A percentile compares a stretch with the other conserved stretches of the same genome.
Conservation (phyloP, 2,329 filamentous ascomycete species). For the Xylaria sp. region DNA sequence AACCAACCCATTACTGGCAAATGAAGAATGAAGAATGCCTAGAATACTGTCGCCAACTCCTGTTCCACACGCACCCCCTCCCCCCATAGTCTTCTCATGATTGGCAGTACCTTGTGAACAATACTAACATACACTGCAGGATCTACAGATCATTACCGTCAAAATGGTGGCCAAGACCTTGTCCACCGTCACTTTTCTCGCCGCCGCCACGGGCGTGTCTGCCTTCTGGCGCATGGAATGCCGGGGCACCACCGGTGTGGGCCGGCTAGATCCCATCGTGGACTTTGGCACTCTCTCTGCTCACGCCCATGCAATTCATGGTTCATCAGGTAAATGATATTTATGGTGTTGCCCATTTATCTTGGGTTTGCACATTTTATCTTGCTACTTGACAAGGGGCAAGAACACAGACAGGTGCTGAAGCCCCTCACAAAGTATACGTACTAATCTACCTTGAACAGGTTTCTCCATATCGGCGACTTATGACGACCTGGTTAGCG, state of each 20-base stretch:
- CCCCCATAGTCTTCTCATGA: too few relatives aligned
- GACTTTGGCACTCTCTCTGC: conserved; percentile 59
- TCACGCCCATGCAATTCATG: conserved; percentile 77
- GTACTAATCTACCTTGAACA: conserved; percentile 39
- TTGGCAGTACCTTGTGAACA: neutral
- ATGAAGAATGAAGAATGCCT: too few relatives aligned
- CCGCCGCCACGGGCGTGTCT: conserved; percentile 45
- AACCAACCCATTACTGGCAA: neutral
- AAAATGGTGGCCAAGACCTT: conserved; percentile 32
- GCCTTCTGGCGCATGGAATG: conserved; percentile 94
- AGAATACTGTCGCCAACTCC: neutral
- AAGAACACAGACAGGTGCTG: neutral
- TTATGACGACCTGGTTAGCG: conserved; percentile 59
- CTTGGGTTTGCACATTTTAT: too few relatives aligned
- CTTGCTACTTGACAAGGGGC: neutral
- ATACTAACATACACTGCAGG: neutral
- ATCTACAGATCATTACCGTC: neutral
- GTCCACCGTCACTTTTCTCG: conserved; percentile 33
- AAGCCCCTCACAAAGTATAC: conserved; percentile 65
- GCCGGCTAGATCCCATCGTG: conserved; percentile 77
- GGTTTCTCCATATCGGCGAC: conserved; percentile 65
- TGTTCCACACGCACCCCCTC: too few relatives aligned
- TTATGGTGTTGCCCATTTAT: too few relatives aligned
- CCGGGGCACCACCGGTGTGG: conserved; percentile 68
- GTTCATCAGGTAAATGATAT: conserved; percentile 68